Conservation (phyloP, 331 rosid genomes). For the Rosa hybrid region DNA sequence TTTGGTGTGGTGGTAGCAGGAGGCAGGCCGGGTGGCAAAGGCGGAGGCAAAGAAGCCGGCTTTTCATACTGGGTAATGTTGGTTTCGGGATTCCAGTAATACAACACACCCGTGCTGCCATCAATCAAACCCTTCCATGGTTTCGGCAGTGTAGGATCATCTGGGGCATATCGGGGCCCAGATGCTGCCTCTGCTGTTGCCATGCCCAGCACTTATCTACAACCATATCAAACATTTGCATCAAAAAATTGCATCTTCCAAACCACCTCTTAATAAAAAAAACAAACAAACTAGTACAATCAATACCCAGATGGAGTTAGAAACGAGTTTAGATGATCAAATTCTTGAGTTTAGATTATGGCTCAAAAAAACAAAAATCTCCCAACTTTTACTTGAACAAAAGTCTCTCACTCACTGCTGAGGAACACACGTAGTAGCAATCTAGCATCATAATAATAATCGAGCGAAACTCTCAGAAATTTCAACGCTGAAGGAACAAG, state of each 20-base stretch:
- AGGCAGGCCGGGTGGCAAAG: constrained; percentile 50
- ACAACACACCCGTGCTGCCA: constrained; percentile 74
- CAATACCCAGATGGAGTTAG: background rate
- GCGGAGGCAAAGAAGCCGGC: constrained; percentile 53
- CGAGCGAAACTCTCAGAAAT: background rate
- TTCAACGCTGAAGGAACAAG: background rate
- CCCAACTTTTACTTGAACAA: background rate
- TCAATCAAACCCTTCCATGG: constrained; percentile 99
- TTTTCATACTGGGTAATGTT: constrained; percentile 90
- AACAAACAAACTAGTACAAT: background rate
- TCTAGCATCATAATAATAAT: background rate
- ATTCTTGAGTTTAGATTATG: too few relatives aligned
- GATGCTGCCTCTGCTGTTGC: constrained; percentile 69
- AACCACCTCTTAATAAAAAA: too few relatives aligned
- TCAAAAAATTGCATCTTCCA: background rate
- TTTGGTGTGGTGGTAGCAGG: constrained; percentile 47
- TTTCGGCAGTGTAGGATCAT: constrained; percentile 83
- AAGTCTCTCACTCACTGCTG: background rate
- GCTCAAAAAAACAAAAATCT: background rate
- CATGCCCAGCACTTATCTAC: constrained; percentile 40
- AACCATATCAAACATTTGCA: background rate
- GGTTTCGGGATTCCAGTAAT: constrained; percentile 98
- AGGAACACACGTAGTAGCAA: background rate
- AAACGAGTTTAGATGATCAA: background rate
- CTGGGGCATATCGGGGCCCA: constrained; percentile 96